Evolutionary conservation across 2,329 filamentous ascomycete genomes (phyloP).

Genomic region (Gnomoniopsis sp.): DNA sequence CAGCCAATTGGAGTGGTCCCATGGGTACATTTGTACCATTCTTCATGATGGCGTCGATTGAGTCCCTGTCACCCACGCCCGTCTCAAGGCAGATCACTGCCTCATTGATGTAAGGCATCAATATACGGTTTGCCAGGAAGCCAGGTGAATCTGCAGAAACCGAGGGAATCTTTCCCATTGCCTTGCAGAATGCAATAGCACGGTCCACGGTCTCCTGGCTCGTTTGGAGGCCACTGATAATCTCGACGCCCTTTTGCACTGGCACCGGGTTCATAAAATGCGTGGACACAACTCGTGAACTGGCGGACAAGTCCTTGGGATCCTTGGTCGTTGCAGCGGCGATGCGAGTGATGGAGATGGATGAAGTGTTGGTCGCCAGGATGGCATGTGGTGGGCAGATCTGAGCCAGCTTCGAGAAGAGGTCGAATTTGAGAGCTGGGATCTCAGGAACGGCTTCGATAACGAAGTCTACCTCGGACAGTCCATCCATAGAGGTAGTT

Average conservation of each 20-base stretch:
- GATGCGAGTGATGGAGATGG: conserved; percentile 94
- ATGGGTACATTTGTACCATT: conserved; percentile 98
- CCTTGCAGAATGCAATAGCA: conserved; percentile 79
- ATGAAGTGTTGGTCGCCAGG: conserved; percentile 97
- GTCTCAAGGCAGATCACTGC: conserved; percentile 95
- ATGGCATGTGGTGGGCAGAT: conserved; percentile 83
- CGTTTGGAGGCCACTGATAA: conserved; percentile 92
- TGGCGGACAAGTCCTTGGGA: conserved; percentile 74
- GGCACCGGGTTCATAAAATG: conserved; percentile 99
- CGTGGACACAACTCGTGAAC: conserved; percentile 86
- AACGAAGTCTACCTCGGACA: conserved; percentile 87
- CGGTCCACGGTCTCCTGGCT: conserved; percentile 75
- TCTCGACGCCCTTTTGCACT: conserved; percentile 94
- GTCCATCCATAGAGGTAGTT: conserved; percentile 70
- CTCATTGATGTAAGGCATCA: conserved; percentile 99
- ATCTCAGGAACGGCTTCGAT: conserved; percentile 98
- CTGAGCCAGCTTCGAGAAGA: conserved; percentile 79
- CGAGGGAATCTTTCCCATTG: conserved; percentile 90
- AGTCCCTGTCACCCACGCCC: conserved; percentile 80
- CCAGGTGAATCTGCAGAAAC: conserved; percentile 86
- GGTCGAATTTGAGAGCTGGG: conserved; percentile 77
- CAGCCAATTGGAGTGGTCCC: conserved; percentile 88
- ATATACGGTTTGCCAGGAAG: conserved; percentile 91
- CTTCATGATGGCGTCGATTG: conserved; percentile 98
- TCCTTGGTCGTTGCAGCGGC: conserved; percentile 80